Conservation (phyloP, 768 basidiomycete species). For the Kwoniella mangroviensis region DNA sequence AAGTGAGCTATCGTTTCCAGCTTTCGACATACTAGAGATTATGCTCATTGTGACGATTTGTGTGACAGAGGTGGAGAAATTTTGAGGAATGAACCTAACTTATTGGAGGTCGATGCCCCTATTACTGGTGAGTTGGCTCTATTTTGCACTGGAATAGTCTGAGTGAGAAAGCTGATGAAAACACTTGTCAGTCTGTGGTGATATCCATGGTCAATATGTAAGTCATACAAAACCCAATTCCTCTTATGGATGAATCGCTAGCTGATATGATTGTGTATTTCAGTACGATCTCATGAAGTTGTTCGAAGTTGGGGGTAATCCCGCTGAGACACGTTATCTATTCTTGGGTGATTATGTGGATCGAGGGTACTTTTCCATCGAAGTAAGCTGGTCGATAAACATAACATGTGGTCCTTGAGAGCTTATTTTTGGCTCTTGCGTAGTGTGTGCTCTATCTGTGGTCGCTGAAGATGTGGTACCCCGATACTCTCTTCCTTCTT, state of each 20-base stretch:
- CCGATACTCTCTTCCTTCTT: constrained; percentile 91
- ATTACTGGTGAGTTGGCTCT: constrained; percentile 76
- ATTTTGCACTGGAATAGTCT: not conserved
- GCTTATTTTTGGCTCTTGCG: not conserved
- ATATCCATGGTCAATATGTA: constrained; percentile 99
- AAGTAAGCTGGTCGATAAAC: constrained; percentile 62
- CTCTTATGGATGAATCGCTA: not conserved
- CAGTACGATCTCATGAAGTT: constrained; percentile 95
- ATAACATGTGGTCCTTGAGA: too few relatives aligned
- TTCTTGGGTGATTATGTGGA: constrained; percentile 94
- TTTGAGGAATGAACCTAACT: constrained; percentile 81
- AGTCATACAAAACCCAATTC: constrained; percentile 6
- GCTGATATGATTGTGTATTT: not conserved
- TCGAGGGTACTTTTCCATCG: constrained; percentile 90
- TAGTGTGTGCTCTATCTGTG: constrained; percentile 98
- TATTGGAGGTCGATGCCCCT: constrained; percentile 92
- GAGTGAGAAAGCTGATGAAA: not conserved
- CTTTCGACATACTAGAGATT: not conserved
- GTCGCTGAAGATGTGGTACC: constrained; percentile 99
- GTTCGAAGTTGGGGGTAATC: constrained; percentile 91
- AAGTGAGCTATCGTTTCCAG: constrained; percentile 58
- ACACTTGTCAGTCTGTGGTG: constrained; percentile 76
- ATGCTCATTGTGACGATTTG: constrained; percentile 14
- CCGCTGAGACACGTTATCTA: constrained; percentile 89
- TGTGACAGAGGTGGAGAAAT: constrained; percentile 65